Conservation (phyloP, 1,139 yeast genomes). For the Geotrichum histeridarum region DNA sequence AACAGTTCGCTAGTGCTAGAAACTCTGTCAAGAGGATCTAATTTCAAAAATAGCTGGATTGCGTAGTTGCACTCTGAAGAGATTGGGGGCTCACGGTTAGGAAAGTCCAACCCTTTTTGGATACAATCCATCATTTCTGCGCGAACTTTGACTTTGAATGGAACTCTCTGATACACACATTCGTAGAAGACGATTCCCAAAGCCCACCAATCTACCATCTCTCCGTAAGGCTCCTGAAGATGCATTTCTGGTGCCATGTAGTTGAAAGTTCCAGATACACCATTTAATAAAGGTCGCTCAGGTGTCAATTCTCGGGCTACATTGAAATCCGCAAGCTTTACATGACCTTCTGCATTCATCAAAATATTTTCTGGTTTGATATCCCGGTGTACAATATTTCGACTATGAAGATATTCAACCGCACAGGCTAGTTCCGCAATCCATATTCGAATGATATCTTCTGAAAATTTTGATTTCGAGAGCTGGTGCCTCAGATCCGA, state of each 20-base stretch:
- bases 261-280: conserved; percentile 82
- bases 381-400: conserved; percentile 63
- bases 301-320: conserved; percentile 37
- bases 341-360: conserved; percentile 63
- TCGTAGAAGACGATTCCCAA: conserved; percentile 81
- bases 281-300: conserved; percentile 38
- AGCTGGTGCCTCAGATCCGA: conserved; percentile 82
- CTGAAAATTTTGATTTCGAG: conserved; percentile 48
- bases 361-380: conserved; percentile 67
- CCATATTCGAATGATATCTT: conserved; percentile 58
- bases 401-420: conserved; percentile 56
- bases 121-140: conserved; percentile 6
- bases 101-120: conserved; percentile 19
- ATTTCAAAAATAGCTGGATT: conserved; percentile 25
- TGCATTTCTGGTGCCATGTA: conserved; percentile 85
- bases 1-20: conserved; percentile 22
- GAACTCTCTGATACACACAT: conserved; percentile 75
- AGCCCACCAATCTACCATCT: conserved; percentile 87
- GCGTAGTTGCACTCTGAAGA: conserved; percentile 27
- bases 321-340: conserved; percentile 68
- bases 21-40: conserved; percentile 24
- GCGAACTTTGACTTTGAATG: conserved; percentile 57
- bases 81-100: conserved; percentile 24
- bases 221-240: conserved; percentile 64
- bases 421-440: conserved; percentile 66